These are phyloP conservation scores for Inonotus obliquus DNA, from an alignment of 1,284 basidiomycete genomes.

Conservation along the genomic window DNA sequence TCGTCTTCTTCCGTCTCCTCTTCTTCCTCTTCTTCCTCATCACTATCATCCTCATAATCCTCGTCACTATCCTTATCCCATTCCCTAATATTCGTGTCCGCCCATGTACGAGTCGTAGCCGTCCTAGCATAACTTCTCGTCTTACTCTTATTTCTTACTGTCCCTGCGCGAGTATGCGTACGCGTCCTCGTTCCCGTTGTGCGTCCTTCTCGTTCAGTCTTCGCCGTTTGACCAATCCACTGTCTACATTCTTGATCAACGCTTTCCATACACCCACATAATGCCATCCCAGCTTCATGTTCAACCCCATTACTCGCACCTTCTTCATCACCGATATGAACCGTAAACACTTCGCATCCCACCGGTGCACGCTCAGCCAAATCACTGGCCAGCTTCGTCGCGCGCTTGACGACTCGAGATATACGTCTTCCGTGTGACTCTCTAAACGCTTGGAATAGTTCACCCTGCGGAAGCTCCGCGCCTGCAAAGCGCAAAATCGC, in stretches of 20 bases:
- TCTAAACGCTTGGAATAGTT: slow-evolving; percentile 9
- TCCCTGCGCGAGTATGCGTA: slow-evolving; percentile 1
- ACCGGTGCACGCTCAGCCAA: slow-evolving; percentile 12
- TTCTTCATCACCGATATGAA: not conserved
- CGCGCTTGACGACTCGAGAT: not conserved
- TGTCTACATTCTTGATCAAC: slow-evolving; percentile 5
- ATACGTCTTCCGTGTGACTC: slow-evolving; percentile 6
- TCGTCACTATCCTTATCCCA: slow-evolving; percentile 9
- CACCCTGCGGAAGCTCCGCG: slow-evolving; percentile 12
- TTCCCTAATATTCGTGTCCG: slow-evolving; percentile 9
- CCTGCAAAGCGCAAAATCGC: slow-evolving; percentile 16
- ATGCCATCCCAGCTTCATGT: not conserved
- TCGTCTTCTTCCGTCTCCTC: slow-evolving; percentile 10
- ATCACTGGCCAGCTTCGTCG: slow-evolving; percentile 7
- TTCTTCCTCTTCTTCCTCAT: slow-evolving; percentile 3
- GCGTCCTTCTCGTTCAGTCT: not conserved
- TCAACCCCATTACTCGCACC: not conserved
- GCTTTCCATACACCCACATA: slow-evolving; percentile 17
- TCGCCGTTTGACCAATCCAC: slow-evolving; percentile 2
- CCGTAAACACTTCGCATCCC: slow-evolving; percentile 15
- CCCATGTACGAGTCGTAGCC: slow-evolving; percentile 1
- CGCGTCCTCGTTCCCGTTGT: not conserved
- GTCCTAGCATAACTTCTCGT: slow-evolving; percentile 6
- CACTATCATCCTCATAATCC: slow-evolving; percentile 2
- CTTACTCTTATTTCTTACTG: slow-evolving; percentile 9